Percentiles rank a stretch among this genome's conserved stretches.
Conservation (phyloP, 768 basidiomycete species). For the Pilatotrama ljubarskyi region DNA sequence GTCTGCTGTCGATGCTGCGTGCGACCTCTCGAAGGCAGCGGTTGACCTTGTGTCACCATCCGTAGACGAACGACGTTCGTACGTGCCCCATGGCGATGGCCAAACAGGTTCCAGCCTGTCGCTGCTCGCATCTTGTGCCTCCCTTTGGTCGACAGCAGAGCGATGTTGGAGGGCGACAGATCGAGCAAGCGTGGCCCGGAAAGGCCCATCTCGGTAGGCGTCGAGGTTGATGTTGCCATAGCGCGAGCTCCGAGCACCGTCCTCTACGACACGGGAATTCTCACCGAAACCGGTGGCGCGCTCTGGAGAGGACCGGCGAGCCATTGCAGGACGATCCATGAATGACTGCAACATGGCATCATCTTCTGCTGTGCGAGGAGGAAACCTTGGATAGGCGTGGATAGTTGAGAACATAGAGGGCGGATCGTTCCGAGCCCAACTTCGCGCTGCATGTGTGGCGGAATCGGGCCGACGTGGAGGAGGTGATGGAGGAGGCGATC, state of each 20-base stretch:
- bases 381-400: neutral
- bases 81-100: too few relatives aligned
- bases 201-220: slow-evolving; percentile 31
- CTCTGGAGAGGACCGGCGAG: neutral
- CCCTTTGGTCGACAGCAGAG: neutral
- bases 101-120: neutral
- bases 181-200: slow-evolving; percentile 29
- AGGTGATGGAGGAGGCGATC: neutral
- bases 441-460: neutral
- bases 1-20: too few relatives aligned
- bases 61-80: too few relatives aligned
- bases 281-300: neutral
- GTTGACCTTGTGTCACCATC: too few relatives aligned
- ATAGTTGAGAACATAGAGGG: neutral
- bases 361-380: slow-evolving; percentile 2
- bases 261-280: neutral
- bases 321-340: neutral
- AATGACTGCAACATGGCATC: slow-evolving; percentile 14
- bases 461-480: neutral
- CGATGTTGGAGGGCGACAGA: slow-evolving; percentile 19
- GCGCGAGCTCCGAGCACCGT: neutral
- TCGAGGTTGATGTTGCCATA: slow-evolving; percentile 22
- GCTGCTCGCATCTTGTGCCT: neutral
- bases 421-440: neutral
- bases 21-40: too few relatives aligned